Base-by-base conservation (phyloP, 2,329 filamentous ascomycete genomes). In the Xylaria digitata region DNA sequence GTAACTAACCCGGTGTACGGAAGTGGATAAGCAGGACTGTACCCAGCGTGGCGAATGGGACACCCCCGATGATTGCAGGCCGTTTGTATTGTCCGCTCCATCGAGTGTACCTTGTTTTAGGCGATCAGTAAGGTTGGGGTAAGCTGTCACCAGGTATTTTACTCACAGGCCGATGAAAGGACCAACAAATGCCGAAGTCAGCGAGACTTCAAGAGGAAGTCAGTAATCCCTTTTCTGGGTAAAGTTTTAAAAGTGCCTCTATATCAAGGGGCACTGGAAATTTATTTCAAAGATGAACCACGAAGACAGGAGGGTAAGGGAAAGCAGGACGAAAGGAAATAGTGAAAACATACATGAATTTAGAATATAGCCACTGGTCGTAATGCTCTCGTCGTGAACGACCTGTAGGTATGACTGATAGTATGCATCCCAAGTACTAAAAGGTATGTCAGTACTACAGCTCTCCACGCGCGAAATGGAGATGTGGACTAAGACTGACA, bases 351-450 rank as follows among this genome's bases (percentile, higher is more conserved):
- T 40, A 55, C 50, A 59, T 15, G 55, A n/a, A 26, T 60, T 65
- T n/a, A 60, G n/a, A 26, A 60, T 48, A 30, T 60, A 60, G 6
- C 54, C 54, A 54, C 54, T 58, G 2, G 30, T 56, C 1, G 60
- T 56, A 40, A 62, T 62, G 6, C 32, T 50, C 21, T 55, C 42
- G 17, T 50, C 43, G 30, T 62, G 45, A 50, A 62, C 60, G 11
- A 62, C 60, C 23, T 62, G 60, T 9, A 62, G 43, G 52, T 62
- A 62, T 8, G 60, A 62, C 32, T 56, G 50, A 13, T 62, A 62
- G 13, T 62, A 62, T 8, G 60, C 32, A 56, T 62, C 60, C 60
- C 60, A 62, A 21, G 52, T 56, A 23, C 60, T 62, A 8, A 13
- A 49, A 15, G 5, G 30, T 15, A 30, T 42, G 23, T 62, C 19